Conservation (phyloP, 805 yeast species). For the Saccharomycopsis fermentans region DNA sequence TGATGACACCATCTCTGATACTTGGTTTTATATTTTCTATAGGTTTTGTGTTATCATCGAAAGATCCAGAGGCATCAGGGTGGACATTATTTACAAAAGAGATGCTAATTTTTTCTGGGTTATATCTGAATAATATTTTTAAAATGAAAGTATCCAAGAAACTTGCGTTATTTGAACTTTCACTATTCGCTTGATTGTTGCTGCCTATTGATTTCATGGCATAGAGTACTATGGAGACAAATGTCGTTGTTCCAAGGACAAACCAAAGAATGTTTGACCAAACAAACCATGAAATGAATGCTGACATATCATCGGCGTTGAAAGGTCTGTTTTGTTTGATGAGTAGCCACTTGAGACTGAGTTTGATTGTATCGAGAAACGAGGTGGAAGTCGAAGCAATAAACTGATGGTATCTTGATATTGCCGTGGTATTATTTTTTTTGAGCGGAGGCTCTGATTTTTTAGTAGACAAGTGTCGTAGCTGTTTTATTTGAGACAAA, state of each 20-base stretch:
- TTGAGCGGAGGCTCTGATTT: background rate
- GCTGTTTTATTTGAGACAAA: background rate
- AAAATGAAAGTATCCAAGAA: constrained; percentile 10
- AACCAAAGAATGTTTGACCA: constrained; percentile 78
- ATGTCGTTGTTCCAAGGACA: constrained; percentile 84
- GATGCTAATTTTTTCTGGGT: constrained; percentile 10
- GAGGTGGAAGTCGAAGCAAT: constrained; percentile 13
- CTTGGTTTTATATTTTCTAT: constrained; percentile 13
- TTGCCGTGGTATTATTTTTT: background rate
- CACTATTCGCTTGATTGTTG: background rate
- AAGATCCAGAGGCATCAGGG: background rate
- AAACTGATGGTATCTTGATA: constrained; percentile 6
- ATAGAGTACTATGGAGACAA: constrained; percentile 68
- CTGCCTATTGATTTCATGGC: constrained; percentile 38
- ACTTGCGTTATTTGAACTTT: background rate
- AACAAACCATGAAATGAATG: constrained; percentile 84
- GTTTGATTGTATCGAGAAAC: constrained; percentile 7
- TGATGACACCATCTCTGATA: constrained; percentile 15
- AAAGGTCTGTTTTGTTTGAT: constrained; percentile 76
- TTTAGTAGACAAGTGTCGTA: background rate
- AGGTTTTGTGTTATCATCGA: background rate
- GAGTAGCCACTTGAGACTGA: constrained; percentile 58
- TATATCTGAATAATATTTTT: constrained; percentile 11
- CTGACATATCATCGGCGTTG: constrained; percentile 82
- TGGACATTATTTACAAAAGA: constrained; percentile 1